A percentile compares a stretch with the other conserved stretches of the same genome.
Evolutionary conservation across 228 moss, liverwort and hornwort species (phyloP).

Genomic region (Sphagnum magellanicum): DNA sequence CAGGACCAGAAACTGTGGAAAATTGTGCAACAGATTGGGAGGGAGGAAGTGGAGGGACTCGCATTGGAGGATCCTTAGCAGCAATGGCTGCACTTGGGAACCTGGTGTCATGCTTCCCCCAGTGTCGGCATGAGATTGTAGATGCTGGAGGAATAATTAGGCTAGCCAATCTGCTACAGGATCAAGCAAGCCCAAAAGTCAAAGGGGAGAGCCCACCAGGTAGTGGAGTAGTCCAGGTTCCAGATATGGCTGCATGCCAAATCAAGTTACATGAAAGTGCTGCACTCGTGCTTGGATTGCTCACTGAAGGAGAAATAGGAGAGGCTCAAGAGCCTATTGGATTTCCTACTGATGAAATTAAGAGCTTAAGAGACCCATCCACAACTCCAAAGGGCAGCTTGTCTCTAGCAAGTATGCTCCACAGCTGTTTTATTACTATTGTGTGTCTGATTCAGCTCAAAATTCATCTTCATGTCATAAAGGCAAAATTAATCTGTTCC

Average conservation of each 20-base stretch:
- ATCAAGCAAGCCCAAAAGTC: neutral
- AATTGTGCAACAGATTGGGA: neutral
- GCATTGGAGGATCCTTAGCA: conserved; percentile 37
- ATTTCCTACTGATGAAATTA: neutral
- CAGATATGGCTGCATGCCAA: neutral
- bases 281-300: conserved; percentile 52
- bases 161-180: conserved; percentile 39
- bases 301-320: conserved; percentile 39
- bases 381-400: neutral
- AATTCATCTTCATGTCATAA: too few species aligned
- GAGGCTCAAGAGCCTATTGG: conserved; percentile 18
- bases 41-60: conserved; percentile 6
- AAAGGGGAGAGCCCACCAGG: conserved; percentile 8
- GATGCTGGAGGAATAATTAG: conserved; percentile 30
- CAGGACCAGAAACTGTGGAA: neutral
- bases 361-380: neutral
- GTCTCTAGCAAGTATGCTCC: neutral
- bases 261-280: conserved; percentile 64
- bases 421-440: neutral
- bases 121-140: conserved; percentile 58
- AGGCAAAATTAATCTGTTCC: too few species aligned
- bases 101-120: conserved; percentile 54
- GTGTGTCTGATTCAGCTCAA: neutral
- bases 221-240: neutral
- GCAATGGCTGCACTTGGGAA: conserved; percentile 75